Percentiles rank a stretch among this genome's conserved stretches.
Evolutionary conservation across 805 yeast species (phyloP).

Genomic region (Pichia thaimueangensis): DNA sequence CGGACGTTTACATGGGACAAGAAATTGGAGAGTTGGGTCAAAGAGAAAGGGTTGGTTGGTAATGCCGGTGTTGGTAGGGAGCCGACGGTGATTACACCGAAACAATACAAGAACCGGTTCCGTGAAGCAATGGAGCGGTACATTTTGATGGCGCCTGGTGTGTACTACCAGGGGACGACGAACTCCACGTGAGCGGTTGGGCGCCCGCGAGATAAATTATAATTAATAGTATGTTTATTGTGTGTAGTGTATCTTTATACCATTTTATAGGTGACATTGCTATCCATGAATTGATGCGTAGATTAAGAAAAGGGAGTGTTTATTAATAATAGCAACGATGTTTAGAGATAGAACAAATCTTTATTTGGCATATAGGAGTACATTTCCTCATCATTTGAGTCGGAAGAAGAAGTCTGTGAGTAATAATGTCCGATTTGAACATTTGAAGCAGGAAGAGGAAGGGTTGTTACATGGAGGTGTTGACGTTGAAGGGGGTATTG

Average conservation of each 20-base stretch:
- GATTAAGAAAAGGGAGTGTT: too few species aligned
- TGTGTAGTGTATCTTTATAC: too few species aligned
- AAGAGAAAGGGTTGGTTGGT: slow-evolving; percentile 86
- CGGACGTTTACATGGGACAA: slow-evolving; percentile 98
- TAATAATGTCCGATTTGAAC: slow-evolving; percentile 28
- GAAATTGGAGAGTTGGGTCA: slow-evolving; percentile 97
- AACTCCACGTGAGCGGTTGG: slow-evolving; percentile 1
- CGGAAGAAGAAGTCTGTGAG: slow-evolving; percentile 13
- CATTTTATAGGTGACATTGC: too few species aligned
- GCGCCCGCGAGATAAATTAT: neutral
- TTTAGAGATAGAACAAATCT: slow-evolving; percentile 93
- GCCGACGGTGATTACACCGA: slow-evolving; percentile 96
- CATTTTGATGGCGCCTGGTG: slow-evolving; percentile 85
- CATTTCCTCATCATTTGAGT: slow-evolving; percentile 61
- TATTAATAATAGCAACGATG: slow-evolving; percentile 45
- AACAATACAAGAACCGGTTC: slow-evolving; percentile 89
- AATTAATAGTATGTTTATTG: neutral
- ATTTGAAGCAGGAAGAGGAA: slow-evolving; percentile 48
- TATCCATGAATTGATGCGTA: too few species aligned
- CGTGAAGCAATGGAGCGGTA: slow-evolving; percentile 98
- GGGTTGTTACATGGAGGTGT: slow-evolving; percentile 37
- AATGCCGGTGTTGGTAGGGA: slow-evolving; percentile 75
- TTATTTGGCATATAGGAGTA: slow-evolving; percentile 79
- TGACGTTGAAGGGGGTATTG: slow-evolving; percentile 10
- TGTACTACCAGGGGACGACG: slow-evolving; percentile 28